Percentiles rank a stretch among this genome's conserved stretches.
Evolutionary conservation across 768 basidiomycete species (phyloP).

Genomic region (Xanthoconium stramineum): DNA sequence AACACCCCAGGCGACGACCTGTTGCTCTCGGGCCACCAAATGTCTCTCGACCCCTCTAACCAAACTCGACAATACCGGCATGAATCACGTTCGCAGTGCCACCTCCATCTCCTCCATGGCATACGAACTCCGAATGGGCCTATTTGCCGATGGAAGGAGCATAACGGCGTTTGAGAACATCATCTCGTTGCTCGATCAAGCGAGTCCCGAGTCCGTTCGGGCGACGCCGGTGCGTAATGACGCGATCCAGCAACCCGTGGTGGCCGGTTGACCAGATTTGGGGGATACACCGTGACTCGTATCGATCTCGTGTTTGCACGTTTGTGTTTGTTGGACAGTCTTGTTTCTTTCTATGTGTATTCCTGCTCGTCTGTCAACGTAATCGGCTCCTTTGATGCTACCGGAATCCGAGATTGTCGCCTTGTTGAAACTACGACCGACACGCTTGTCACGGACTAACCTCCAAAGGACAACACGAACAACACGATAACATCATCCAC

Average conservation of each 20-base stretch:
- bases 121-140: slow-evolving; percentile 23
- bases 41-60: slow-evolving; percentile 17
- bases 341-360: neutral
- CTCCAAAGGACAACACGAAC: too few relatives aligned
- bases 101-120: slow-evolving; percentile 28
- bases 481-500: too few relatives aligned
- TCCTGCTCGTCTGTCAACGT: neutral
- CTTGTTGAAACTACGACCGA: too few relatives aligned
- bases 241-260: neutral
- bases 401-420: too few relatives aligned
- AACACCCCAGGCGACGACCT: neutral
- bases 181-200: slow-evolving; percentile 29
- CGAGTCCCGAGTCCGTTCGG: slow-evolving; percentile 11
- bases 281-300: too few relatives aligned
- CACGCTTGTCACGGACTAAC: too few relatives aligned
- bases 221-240: neutral
- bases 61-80: slow-evolving; percentile 12
- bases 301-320: neutral
- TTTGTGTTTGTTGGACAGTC: neutral
- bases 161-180: slow-evolving; percentile 24
- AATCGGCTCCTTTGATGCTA: neutral
- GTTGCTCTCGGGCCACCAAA: slow-evolving; percentile 6
- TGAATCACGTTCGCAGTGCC: slow-evolving; percentile 13
- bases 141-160: slow-evolving; percentile 25
- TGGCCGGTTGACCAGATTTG: slow-evolving; percentile 7